These are phyloP conservation scores for Alternaria sp. DNA, from an alignment of 2,329 filamentous ascomycete genomes.

Conservation along the genomic window DNA sequence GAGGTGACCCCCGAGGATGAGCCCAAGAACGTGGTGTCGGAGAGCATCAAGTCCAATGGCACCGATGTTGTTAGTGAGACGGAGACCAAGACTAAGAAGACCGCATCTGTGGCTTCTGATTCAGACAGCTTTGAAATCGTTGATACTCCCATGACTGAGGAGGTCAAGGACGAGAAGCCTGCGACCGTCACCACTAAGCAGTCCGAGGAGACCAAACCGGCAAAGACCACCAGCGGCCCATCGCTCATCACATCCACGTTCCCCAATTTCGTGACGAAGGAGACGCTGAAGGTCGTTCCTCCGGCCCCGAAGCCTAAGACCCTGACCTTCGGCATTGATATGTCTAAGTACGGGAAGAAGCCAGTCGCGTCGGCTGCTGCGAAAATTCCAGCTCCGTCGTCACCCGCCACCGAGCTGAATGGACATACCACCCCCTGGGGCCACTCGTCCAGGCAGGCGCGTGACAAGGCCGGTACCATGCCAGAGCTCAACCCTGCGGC, in stretches of 20 bases:
- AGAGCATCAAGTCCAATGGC: neutral
- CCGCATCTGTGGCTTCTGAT: neutral
- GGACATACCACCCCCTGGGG: neutral
- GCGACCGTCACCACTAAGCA: neutral
- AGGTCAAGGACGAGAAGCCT: neutral
- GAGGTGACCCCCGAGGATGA: neutral
- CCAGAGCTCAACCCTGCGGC: constrained; percentile 14
- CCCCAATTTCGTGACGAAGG: constrained; percentile 20
- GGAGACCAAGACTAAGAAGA: neutral
- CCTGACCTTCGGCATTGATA: constrained; percentile 29
- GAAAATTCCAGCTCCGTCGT: neutral
- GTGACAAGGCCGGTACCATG: constrained; percentile 6
- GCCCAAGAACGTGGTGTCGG: neutral
- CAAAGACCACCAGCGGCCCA: neutral
- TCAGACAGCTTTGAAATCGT: neutral
- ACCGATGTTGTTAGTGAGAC: neutral
- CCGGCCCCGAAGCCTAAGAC: constrained; percentile 27
- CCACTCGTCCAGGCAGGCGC: neutral
- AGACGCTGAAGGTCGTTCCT: constrained; percentile 25
- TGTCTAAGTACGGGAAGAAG: constrained; percentile 30
- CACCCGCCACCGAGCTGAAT: neutral
- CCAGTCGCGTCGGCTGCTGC: neutral
- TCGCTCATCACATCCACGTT: neutral
- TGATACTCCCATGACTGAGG: neutral
- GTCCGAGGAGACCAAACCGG: neutral